phyloP scores from a whole-genome alignment of 352 stramenopile genomes.

The Globisporangium heterothallicum region DNA sequence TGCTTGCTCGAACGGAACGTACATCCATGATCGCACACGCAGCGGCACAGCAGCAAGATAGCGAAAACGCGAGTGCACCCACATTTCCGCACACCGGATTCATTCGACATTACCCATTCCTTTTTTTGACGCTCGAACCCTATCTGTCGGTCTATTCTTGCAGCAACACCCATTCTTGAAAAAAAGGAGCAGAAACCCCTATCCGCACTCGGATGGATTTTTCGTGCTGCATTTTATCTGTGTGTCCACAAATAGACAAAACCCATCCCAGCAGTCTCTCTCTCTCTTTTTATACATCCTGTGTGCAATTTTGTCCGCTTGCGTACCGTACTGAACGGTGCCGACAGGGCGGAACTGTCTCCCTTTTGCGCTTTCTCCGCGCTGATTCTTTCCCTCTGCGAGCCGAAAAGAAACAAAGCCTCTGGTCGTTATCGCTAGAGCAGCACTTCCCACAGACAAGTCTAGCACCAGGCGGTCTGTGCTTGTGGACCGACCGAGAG shows the following conservation, averaged over 20 bases:
- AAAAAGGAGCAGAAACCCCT: not conserved
- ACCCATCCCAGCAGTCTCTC: not conserved
- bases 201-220: not conserved
- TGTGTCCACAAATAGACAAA: not conserved
- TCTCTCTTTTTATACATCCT: not conserved
- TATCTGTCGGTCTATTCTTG: not conserved
- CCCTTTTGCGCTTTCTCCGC: not conserved
- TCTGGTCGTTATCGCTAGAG: too few relatives aligned
- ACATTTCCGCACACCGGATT: too few relatives aligned
- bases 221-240: not conserved
- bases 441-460: slow-evolving; percentile 3
- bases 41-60: too few relatives aligned
- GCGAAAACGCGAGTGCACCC: too few relatives aligned
- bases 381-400: not conserved
- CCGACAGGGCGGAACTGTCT: slow-evolving; percentile 7
- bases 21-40: too few relatives aligned
- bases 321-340: too few relatives aligned
- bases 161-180: not conserved
- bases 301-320: too few relatives aligned
- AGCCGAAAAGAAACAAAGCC: not conserved
- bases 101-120: too few relatives aligned
- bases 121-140: too few relatives aligned
- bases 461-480: not conserved
- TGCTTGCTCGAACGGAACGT: too few relatives aligned
- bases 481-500: not conserved